phyloP scores from a whole-genome alignment of 148 eudicot species.

The Rhododendron ovatum region DNA sequence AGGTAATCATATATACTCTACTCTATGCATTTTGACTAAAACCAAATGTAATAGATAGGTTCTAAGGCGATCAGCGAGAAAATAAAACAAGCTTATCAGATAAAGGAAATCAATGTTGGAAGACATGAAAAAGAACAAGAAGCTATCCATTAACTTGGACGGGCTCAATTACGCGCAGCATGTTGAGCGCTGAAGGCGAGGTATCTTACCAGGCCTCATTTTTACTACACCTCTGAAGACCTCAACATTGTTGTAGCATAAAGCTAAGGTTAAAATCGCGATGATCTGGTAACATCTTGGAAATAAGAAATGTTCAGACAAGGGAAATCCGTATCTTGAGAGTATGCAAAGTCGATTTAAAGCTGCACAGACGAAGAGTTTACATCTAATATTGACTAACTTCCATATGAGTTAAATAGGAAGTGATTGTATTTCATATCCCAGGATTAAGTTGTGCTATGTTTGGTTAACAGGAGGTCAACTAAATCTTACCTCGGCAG shows the following conservation, averaged over 20 bases:
- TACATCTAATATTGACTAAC: background rate
- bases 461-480: background rate
- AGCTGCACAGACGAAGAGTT: background rate
- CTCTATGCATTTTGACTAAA: background rate
- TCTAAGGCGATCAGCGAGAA: no score
- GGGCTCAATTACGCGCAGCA: background rate
- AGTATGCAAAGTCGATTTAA: background rate
- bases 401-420: background rate
- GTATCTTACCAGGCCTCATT: conserved; percentile 46
- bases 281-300: conserved; percentile 42
- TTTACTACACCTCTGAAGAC: conserved; percentile 90
- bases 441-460: background rate
- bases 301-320: conserved; percentile 21
- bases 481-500: no score
- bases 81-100: no score
- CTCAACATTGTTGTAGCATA: conserved; percentile 74
- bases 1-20: background rate
- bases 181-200: background rate
- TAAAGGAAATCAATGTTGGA: no score
- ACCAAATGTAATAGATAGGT: background rate
- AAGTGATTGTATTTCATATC: background rate
- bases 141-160: background rate
- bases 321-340: background rate
- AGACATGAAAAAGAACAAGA: background rate
- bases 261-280: conserved; percentile 81